Evolutionary conservation across 2,329 filamentous ascomycete genomes (phyloP), one percentile per base, ranked within the genome.

Genomic region (Fusarium nygamai): DNA sequence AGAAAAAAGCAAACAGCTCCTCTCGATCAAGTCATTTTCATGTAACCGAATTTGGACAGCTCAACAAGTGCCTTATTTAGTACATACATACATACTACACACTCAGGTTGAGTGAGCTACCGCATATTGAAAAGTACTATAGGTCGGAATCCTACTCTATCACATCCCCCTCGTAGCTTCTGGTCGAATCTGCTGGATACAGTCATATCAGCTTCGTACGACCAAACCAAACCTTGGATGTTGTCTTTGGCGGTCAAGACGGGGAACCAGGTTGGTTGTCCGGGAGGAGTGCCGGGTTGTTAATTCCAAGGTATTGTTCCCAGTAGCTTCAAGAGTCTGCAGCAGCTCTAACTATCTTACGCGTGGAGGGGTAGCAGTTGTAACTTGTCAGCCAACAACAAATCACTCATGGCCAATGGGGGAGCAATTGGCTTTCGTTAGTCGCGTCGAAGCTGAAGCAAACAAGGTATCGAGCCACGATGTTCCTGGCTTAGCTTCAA

Each of bases 31-130:
- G 72, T 62, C 72, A 73, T 74, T 70, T 66, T 60, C 54, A 67
- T 62, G 60, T 61, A 65, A 74, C 67, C 71, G 71, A 72, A 74
- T 74, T 61, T 74, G 71, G 71, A 60, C 63, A 72, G 46, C 67
- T 69, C 66, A 70, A 65, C 67, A 69, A 69, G 57, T 63, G 29
- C 57, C 50, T 43, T 58, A 60, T 54, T 65, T 70, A 70, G 53
- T 70, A 65, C 60, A 54, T 41, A 38, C 34, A 17, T 36, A 61
- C 36, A 29, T 22, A 48, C 19, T 48, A 33, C 48, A 34, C 22
- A 0, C 24, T 33, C 61, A 61, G 33, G 14, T 64, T 61, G 33
- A 41, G 41, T 61, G 46, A 64, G 47, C 44, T 63, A 39, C 33
- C 16, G 63, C 31, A 62, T 38, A 62, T 41, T 63, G 41, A 50